Evolutionary conservation across 2,329 filamentous ascomycete species (phyloP).

Genomic region (Lanzia echinophila): DNA sequence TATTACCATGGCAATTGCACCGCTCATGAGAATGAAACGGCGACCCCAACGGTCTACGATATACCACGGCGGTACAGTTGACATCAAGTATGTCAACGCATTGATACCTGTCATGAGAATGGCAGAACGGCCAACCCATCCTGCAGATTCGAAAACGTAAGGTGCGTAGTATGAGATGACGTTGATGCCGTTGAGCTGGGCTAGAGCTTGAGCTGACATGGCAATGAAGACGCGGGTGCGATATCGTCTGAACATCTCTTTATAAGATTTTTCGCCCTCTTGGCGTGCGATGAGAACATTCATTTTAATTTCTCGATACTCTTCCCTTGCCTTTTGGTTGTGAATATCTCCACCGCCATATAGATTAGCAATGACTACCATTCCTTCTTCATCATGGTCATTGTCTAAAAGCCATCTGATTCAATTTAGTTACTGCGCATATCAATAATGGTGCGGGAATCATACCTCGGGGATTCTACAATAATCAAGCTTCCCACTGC

Average conservation of each 20-base stretch:
- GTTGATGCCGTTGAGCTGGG: conserved; percentile 97
- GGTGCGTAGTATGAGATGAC: conserved; percentile 99
- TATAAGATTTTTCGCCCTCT: conserved; percentile 87
- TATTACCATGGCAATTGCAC: conserved; percentile 82
- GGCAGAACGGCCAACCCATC: conserved; percentile 86
- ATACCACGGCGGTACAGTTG: conserved; percentile 95
- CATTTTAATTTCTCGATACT: conserved; percentile 99
- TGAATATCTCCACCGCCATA: conserved; percentile 96
- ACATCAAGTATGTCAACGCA: conserved; percentile 81
- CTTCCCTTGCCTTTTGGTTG: conserved; percentile 83
- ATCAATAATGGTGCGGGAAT: not conserved
- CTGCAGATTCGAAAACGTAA: conserved; percentile 90
- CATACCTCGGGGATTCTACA: conserved; percentile 85
- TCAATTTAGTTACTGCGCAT: conserved; percentile 11
- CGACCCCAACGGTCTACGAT: conserved; percentile 89
- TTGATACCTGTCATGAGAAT: conserved; percentile 98
- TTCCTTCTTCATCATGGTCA: conserved; percentile 96
- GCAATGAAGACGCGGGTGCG: conserved; percentile 91
- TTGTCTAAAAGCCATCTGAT: conserved; percentile 91
- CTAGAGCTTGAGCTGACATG: conserved; percentile 94
- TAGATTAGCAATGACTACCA: conserved; percentile 95
- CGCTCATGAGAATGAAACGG: conserved; percentile 80
- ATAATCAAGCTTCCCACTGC: conserved; percentile 84
- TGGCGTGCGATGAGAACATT: conserved; percentile 87
- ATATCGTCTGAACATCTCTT: conserved; percentile 93